Evolutionary conservation across 2,329 filamentous ascomycete species (phyloP), one percentile per base, ranked within the genome.

Genomic region (Purpureocillium takamizusanense): DNA sequence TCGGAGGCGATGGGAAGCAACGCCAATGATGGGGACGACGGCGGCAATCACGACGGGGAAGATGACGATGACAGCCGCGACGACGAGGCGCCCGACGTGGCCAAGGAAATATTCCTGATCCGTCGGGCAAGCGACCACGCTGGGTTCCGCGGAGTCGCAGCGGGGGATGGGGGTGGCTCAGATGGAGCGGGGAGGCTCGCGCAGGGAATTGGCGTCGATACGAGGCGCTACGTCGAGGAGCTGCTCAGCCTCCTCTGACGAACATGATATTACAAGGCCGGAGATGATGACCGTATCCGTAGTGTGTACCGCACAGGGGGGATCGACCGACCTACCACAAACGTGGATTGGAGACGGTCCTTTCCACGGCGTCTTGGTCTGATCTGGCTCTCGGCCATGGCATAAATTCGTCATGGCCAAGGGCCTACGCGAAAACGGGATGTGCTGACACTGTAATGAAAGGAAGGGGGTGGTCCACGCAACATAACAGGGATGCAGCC

Each of bases 141-240:
- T 16, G 55, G 61, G 32, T 58, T 62, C 31, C 58, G 63, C 27
- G 57, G 59, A 17, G 51, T 54, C 14, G 54, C 51, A n/a, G 57
- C 67, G 49, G 42, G 62, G 43, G 52, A 62, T 12, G 48, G 60
- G 34, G 51, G 69, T 40, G 64, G 74, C 67, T 50, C 69, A 33
- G 74, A 72, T 17, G 76, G 75, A 3, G 74, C 78, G 2, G 72
- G 69, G 15, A 72, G 72, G 39, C 57, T 87, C 46, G 78, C 75
- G 0, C 79, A 85, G 51, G 84, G 83, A 0, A 86, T 89, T 45
- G 84, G 84, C 0, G 71, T 88, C 27, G 84, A 89, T 64, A 86
- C 83, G 23, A 72, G 79, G 56, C 74, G 73, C 53, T 88, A 88
- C 57, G 76, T 88, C 4, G 83, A 88, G 56, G 78, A 78, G 1